phyloP scores from a whole-genome alignment of 495 filamentous ascomycete species.

The Neurospora sp. region DNA sequence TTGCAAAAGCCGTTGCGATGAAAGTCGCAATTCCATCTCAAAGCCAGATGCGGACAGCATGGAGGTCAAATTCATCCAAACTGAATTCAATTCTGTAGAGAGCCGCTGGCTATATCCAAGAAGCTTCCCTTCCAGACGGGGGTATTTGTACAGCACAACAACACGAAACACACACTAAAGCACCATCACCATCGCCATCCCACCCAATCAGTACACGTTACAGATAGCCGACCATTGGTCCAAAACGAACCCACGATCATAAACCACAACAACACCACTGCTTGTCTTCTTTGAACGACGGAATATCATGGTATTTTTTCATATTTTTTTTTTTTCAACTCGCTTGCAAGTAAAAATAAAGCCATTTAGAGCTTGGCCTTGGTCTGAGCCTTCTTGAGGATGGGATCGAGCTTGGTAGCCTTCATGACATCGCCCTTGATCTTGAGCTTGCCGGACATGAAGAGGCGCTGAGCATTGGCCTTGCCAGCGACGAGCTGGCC shows the following conservation, averaged over 20 bases:
- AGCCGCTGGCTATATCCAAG: neutral
- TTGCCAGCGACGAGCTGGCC: constrained; percentile 70
- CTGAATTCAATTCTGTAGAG: neutral
- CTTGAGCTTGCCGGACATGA: constrained; percentile 97
- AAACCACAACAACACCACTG: neutral
- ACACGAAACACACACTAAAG: neutral
- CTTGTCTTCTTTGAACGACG: neutral
- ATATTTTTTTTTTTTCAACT: neutral
- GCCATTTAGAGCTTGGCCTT: constrained; percentile 69
- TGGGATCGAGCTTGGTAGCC: constrained; percentile 92
- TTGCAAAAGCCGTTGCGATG: neutral
- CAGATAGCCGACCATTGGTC: neutral
- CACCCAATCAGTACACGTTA: neutral
- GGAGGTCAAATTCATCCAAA: no score
- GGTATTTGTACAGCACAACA: neutral
- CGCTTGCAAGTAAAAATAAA: neutral
- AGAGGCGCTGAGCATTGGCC: constrained; percentile 87
- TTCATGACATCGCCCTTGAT: constrained; percentile 98
- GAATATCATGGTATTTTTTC: neutral
- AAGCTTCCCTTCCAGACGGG: neutral
- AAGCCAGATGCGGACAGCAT: neutral
- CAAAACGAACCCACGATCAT: neutral
- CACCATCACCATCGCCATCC: neutral
- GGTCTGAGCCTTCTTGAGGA: constrained; percentile 76
- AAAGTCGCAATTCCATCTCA: neutral